Conservation (phyloP, 371 early-diverging fungal genomes). For the Syncephalis fuscata region DNA sequence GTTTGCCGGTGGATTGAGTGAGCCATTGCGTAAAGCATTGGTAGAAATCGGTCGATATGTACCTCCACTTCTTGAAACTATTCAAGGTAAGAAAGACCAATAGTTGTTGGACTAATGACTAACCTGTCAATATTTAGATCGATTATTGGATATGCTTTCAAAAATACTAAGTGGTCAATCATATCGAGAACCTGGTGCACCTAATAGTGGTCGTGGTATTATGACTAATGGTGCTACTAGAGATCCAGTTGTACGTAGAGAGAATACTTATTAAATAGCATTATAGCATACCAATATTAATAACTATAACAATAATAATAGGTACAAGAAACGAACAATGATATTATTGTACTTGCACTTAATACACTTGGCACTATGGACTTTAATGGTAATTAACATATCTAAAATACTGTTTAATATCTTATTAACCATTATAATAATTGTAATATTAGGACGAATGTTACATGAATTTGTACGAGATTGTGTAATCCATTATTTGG, state of each 20-base stretch:
- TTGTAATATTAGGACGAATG: constrained; percentile 29
- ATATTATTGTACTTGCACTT: constrained; percentile 71
- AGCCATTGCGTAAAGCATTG: constrained; percentile 65
- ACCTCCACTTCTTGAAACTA: constrained; percentile 61
- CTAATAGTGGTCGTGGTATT: constrained; percentile 16
- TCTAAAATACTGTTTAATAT: not conserved
- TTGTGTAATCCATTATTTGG: constrained; percentile 69
- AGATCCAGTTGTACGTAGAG: not conserved
- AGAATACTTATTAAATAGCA: too few relatives aligned
- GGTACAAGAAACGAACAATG: constrained; percentile 15
- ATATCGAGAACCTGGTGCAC: constrained; percentile 70
- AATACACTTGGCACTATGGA: constrained; percentile 77
- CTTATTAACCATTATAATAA: constrained; percentile 3
- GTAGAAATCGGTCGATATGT: constrained; percentile 66
- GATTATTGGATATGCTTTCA: constrained; percentile 78
- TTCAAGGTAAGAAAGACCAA: constrained; percentile 57
- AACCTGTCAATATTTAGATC: constrained; percentile 26
- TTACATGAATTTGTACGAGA: constrained; percentile 85
- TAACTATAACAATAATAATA: constrained; percentile 1
- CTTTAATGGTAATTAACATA: constrained; percentile 36
- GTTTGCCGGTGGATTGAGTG: constrained; percentile 76
- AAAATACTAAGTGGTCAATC: constrained; percentile 69
- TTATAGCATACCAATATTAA: too few relatives aligned
- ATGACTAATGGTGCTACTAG: not conserved
- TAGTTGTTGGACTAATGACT: not conserved